Evolutionary conservation across 441 rosid genomes (phyloP).

Genomic region (Adansonia rubrostipa): DNA sequence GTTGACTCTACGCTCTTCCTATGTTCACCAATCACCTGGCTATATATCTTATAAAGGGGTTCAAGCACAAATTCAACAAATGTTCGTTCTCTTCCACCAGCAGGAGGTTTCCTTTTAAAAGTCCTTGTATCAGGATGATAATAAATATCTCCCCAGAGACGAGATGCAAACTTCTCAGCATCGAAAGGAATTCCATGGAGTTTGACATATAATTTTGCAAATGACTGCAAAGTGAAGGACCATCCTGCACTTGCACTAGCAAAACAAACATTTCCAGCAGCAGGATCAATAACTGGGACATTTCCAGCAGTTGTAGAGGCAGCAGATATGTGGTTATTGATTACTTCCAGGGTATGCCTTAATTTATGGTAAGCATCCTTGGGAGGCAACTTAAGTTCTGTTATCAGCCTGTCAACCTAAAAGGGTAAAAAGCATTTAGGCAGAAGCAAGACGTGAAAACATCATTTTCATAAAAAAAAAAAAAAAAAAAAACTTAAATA

Average conservation of each 20-base stretch:
- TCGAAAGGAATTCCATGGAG: constrained; percentile 94
- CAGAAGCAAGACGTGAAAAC: not conserved
- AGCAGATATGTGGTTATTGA: constrained; percentile 87
- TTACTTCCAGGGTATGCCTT: constrained; percentile 92
- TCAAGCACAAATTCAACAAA: constrained; percentile 93
- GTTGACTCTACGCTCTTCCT: constrained; percentile 95
- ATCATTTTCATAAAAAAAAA: not conserved
- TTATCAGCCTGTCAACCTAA: constrained; percentile 93
- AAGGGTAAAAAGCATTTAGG: constrained; percentile 20
- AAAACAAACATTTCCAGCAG: constrained; percentile 92
- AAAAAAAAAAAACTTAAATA: not conserved
- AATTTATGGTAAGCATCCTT: constrained; percentile 96
- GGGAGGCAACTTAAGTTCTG: constrained; percentile 95
- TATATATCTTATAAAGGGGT: constrained; percentile 96
- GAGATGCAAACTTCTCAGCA: constrained; percentile 83
- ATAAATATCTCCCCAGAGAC: constrained; percentile 93
- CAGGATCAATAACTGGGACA: constrained; percentile 83
- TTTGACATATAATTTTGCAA: constrained; percentile 86
- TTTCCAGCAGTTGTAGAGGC: constrained; percentile 87
- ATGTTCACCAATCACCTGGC: constrained; percentile 98
- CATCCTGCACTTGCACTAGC: constrained; percentile 97
- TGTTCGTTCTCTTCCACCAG: constrained; percentile 87
- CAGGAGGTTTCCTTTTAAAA: constrained; percentile 79
- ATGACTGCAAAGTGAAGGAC: constrained; percentile 96
- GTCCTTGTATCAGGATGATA: constrained; percentile 73